Base-by-base conservation (phyloP, 2,329 filamentous ascomycete species). In the Keithomyces neogunnii region DNA sequence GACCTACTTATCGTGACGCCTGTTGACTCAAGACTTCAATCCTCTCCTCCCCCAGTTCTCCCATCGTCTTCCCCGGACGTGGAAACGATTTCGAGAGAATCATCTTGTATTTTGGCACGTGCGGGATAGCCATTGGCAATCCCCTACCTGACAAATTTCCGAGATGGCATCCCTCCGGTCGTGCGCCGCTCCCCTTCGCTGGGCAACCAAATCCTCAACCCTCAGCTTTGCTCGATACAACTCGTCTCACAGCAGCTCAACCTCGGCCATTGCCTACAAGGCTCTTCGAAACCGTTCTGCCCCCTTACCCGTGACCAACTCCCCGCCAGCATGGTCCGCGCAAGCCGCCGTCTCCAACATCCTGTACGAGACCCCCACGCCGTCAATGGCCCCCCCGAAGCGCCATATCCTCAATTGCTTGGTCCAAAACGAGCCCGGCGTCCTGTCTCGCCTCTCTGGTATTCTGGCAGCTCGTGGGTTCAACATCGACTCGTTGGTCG, bases 401-500 rank as follows among this genome's bases (percentile, higher is more conserved):
- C 86, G 91, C 50, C 93, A 99, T 72, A 82, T 99, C 66, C 85
- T 99, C 71, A 99, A 99, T 75, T 99, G 93, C 69, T 81, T 99
- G 55, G 93, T 99, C 55, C 93, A 99, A 73, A 99, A 99, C 74
- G 93, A 99, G 76, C 93, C 93, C 10, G 93, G 93, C 74, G 93
- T 99, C 52, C 78, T 99, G 53, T 97, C 92, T 49, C 90, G 93
- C 54, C 89, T 99, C 8, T 97, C 93, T 1, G 93, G 93, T 51
- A 97, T 99, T 65, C 78, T 99, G 35, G 93, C 93, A 10, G 93
- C 93, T 43, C 84, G 93, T 53, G 93, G 93, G 58, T 99, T 99
- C 83, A 99, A 99, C 76, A 99, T 99, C 64, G 93, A 99, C 78
- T 95, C 88, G 50, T 77, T 99, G 57, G 93, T 99, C 51, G 93